phyloP scores from a whole-genome alignment of 805 yeast species.

The Pichia rugopelliculosa region DNA sequence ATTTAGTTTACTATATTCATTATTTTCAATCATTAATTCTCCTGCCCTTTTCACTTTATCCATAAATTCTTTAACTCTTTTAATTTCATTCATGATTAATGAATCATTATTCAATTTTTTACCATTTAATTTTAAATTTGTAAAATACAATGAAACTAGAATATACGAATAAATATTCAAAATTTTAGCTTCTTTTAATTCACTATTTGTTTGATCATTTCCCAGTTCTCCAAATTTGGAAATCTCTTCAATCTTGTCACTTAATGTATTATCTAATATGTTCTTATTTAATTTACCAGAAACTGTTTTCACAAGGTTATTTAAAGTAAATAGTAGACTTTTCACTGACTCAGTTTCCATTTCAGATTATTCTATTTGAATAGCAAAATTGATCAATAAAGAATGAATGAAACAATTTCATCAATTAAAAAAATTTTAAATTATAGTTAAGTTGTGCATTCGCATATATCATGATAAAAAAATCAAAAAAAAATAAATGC shows the following conservation, averaged over 20 bases:
- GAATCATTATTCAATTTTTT: constrained; percentile 44
- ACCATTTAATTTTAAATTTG: constrained; percentile 54
- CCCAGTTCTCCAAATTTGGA: constrained; percentile 4
- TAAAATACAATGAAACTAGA: constrained; percentile 48
- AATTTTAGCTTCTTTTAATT: constrained; percentile 26
- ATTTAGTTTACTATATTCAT: constrained; percentile 16
- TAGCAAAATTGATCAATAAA: too few relatives aligned
- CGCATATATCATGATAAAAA: neutral
- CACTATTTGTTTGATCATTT: constrained; percentile 7
- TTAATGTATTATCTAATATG: constrained; percentile 8
- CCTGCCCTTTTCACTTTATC: constrained; percentile 41
- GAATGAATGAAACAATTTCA: too few relatives aligned
- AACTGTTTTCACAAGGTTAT: neutral
- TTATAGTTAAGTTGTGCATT: too few relatives aligned
- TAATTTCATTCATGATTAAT: constrained; percentile 60
- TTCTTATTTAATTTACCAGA: constrained; percentile 1
- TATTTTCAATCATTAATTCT: constrained; percentile 21
- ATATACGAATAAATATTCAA: constrained; percentile 40
- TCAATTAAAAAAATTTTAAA: too few relatives aligned
- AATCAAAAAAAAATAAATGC: constrained; percentile 34
- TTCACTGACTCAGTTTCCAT: constrained; percentile 11
- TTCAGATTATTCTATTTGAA: too few relatives aligned
- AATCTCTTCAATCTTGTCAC: constrained; percentile 12
- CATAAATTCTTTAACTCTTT: constrained; percentile 63
- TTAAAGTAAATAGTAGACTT: constrained; percentile 2